These are phyloP conservation scores for Arxiozyma slooffiae DNA, from an alignment of 1,139 yeast genomes.

Conservation along the genomic window DNA sequence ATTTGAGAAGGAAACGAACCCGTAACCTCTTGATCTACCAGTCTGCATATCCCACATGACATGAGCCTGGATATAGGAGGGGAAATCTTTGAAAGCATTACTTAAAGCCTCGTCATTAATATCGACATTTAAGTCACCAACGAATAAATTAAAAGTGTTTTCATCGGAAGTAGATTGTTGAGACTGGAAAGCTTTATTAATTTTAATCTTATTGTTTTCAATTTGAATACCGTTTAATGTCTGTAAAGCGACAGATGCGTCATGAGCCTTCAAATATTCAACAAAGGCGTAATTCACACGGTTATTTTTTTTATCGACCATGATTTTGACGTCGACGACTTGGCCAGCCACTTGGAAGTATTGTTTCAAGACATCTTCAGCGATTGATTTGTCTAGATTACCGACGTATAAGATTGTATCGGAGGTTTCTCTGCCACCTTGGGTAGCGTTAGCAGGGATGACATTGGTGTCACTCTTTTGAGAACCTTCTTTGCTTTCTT, in stretches of 20 bases:
- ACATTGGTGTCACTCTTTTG: conserved; percentile 21
- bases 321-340: conserved; percentile 52
- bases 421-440: conserved; percentile 76
- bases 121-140: conserved; percentile 79
- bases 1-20: conserved; percentile 71
- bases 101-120: conserved; percentile 67
- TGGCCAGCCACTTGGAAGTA: conserved; percentile 55
- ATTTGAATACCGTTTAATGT: conserved; percentile 48
- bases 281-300: conserved; percentile 79
- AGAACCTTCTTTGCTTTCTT: conserved; percentile 1
- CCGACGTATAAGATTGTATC: conserved; percentile 70
- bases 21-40: conserved; percentile 84
- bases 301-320: conserved; percentile 64
- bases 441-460: conserved; percentile 58
- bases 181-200: conserved; percentile 81
- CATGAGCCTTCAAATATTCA: conserved; percentile 51
- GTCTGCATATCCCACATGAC: conserved; percentile 98
- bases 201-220: conserved; percentile 46
- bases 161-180: conserved; percentile 46
- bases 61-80: conserved; percentile 68
- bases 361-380: conserved; percentile 53
- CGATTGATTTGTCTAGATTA: conserved; percentile 53
- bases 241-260: conserved; percentile 55
- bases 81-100: conserved; percentile 49
- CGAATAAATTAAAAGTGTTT: conserved; percentile 63